Conservation (phyloP, 2,329 filamentous ascomycete genomes). For the Trichoderma arundinaceum region DNA sequence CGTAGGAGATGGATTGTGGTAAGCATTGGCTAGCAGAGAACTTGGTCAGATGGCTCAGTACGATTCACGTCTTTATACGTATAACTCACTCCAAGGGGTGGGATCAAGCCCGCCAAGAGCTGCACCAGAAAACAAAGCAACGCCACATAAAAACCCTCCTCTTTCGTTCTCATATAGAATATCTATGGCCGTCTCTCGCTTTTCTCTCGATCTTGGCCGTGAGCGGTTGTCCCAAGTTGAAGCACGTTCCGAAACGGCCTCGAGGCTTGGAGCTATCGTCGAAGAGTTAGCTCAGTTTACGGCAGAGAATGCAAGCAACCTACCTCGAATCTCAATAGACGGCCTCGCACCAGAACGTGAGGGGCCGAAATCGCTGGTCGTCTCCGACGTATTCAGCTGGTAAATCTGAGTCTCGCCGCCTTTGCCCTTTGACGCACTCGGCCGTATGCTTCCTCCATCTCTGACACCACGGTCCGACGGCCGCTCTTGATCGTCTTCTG, state of each 20-base stretch:
- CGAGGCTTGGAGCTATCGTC: conserved; percentile 42
- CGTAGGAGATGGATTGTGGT: conserved; percentile 64
- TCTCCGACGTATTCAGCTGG: conserved; percentile 10
- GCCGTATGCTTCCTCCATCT: not conserved
- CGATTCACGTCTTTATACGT: no score
- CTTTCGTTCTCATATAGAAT: conserved; percentile 95
- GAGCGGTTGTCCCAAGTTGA: conserved; percentile 39
- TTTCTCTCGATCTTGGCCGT: conserved; percentile 43
- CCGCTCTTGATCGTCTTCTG: conserved; percentile 32
- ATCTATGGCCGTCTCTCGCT: conserved; percentile 70
- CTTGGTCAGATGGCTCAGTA: not conserved
- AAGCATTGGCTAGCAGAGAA: conserved; percentile 61
- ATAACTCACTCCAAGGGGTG: conserved; percentile 70
- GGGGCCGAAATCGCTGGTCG: not conserved
- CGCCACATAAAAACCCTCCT: conserved; percentile 85
- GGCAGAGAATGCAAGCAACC: not conserved
- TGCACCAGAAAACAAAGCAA: conserved; percentile 84
- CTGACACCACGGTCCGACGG: conserved; percentile 25
- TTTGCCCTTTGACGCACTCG: conserved; percentile 7
- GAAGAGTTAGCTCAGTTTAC: not conserved
- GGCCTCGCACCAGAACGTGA: conserved; percentile 36
- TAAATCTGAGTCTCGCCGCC: conserved; percentile 1
- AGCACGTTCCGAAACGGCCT: conserved; percentile 3
- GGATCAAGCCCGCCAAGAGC: conserved; percentile 88
- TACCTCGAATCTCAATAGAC: conserved; percentile 46